Evolutionary conservation across 176 grass and related monocot species (phyloP), one percentile per base, ranked within the genome.

Genomic region (Echinochloa phyllopogon): DNA sequence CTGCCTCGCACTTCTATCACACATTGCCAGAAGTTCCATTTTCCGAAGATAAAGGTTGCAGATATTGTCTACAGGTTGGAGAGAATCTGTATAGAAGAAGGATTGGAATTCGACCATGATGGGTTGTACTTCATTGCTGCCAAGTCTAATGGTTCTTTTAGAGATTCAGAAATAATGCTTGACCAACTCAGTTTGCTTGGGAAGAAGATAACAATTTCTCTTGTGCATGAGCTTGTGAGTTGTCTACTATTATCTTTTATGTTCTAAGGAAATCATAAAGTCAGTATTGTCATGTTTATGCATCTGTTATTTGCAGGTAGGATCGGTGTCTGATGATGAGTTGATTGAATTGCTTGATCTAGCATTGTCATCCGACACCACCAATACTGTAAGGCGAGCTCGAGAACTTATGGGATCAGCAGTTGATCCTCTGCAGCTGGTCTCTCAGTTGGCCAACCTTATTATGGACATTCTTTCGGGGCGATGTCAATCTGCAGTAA

Each of bases 401-500:
- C 89, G 93, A 82, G 91, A 98, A 79, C 93, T 98, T 84, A 98
- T 98, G 96, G 84, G 86, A 64, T 92, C 96, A 10, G 84, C 90
- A 36, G 70, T 96, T 76, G 96, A 98, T 90, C 96, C 96, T 87
- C 84, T 98, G 50, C 96, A 98, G 89, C 83, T 98, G 71, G 93
- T 98, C 36, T 98, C 96, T 87, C 96, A 98, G 87, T 80, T 98
- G 86, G 96, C 96, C 74, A 98, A 98, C 87, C 91, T 98, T 68
- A 98, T 98, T 76, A 98, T 98, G 96, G 96, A 98, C 82, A 98
- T 95, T 74, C 91, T 98, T 56, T 89, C 91, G 4, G 96, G 96
- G 40, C 81, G 89, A 66, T 90, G 94, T 43, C 89, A 97, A 61
- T 94, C 87, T 75, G 88, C 89, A 62, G 78, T 86, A 41, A 92